phyloP scores from a whole-genome alignment of 345 rosid species.

The Dipteronia sinensis region DNA sequence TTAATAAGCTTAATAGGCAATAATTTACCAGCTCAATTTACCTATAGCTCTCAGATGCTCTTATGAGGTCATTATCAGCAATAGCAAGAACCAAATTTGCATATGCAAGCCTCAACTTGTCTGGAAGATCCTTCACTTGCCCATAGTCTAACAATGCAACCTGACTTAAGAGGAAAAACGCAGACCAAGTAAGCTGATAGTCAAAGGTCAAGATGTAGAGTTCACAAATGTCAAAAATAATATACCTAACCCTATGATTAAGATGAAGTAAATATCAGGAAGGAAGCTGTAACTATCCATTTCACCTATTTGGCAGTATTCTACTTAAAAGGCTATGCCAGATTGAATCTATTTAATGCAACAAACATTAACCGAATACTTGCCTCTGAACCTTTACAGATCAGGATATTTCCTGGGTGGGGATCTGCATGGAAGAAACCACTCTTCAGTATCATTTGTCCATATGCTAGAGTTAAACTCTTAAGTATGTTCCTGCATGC shows the following conservation, averaged over 20 bases:
- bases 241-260: not conserved
- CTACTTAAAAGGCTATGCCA: not conserved
- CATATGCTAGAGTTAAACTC: slow-evolving; percentile 82
- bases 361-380: slow-evolving; percentile 32
- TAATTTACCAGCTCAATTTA: slow-evolving; percentile 26
- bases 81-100: slow-evolving; percentile 89
- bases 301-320: not conserved
- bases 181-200: slow-evolving; percentile 17
- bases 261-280: not conserved
- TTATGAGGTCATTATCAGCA: slow-evolving; percentile 64
- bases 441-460: slow-evolving; percentile 96
- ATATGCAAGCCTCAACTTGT: slow-evolving; percentile 77
- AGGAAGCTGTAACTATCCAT: not conserved
- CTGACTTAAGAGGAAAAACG: slow-evolving; percentile 42
- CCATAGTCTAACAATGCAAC: slow-evolving; percentile 94
- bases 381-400: slow-evolving; percentile 88
- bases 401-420: slow-evolving; percentile 95
- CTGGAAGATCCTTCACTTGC: slow-evolving; percentile 96
- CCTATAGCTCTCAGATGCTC: slow-evolving; percentile 77
- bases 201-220: slow-evolving; percentile 2
- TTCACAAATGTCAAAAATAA: slow-evolving; percentile 1
- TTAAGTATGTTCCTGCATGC: slow-evolving; percentile 74
- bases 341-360: not conserved
- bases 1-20: slow-evolving; percentile 2
- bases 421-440: slow-evolving; percentile 99